A percentile compares a stretch with the other conserved stretches of the same genome.
Evolutionary conservation across 208 protist genomes (phyloP).

Genomic region (Crithidia mellificae): DNA sequence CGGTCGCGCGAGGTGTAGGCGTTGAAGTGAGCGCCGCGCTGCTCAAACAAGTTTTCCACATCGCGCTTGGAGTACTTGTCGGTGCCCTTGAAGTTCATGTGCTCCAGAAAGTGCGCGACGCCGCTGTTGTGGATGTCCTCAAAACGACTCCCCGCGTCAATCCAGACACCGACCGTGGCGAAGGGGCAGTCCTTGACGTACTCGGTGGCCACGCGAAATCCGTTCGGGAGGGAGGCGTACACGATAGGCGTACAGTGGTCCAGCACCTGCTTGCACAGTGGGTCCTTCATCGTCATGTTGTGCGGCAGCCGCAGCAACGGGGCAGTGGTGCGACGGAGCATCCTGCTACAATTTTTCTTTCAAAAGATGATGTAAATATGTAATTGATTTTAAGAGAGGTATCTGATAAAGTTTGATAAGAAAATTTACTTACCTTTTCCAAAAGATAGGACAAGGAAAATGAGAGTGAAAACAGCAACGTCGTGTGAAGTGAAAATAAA

Average conservation of each 20-base stretch:
- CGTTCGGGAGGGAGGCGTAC: constrained; percentile 94
- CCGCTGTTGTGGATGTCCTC: constrained; percentile 97
- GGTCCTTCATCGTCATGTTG: constrained; percentile 62
- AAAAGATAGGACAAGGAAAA: too few relatives aligned
- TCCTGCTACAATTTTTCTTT: not conserved
- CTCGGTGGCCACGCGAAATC: constrained; percentile 97
- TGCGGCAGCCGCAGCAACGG: constrained; percentile 32
- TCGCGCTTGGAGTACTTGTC: constrained; percentile 84
- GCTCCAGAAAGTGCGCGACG: constrained; percentile 98
- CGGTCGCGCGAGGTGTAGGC: constrained; percentile 99
- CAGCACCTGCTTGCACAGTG: constrained; percentile 50
- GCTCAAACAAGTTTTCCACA: constrained; percentile 96
- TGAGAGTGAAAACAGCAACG: too few relatives aligned
- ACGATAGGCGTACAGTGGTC: constrained; percentile 77
- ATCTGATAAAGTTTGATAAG: too few relatives aligned
- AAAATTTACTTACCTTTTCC: too few relatives aligned
- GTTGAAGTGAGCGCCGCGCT: constrained; percentile 97
- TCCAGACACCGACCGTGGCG: constrained; percentile 97
- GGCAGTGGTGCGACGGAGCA: constrained; percentile 28
- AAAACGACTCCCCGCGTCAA: constrained; percentile 97
- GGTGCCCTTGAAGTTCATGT: constrained; percentile 99
- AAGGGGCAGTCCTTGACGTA: constrained; percentile 89
- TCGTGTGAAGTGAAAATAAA: too few relatives aligned
- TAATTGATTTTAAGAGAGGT: too few relatives aligned
- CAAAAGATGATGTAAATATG: not conserved